phyloP scores from a whole-genome alignment of 1,284 basidiomycete species.

The Apiotrichum gamsii region DNA sequence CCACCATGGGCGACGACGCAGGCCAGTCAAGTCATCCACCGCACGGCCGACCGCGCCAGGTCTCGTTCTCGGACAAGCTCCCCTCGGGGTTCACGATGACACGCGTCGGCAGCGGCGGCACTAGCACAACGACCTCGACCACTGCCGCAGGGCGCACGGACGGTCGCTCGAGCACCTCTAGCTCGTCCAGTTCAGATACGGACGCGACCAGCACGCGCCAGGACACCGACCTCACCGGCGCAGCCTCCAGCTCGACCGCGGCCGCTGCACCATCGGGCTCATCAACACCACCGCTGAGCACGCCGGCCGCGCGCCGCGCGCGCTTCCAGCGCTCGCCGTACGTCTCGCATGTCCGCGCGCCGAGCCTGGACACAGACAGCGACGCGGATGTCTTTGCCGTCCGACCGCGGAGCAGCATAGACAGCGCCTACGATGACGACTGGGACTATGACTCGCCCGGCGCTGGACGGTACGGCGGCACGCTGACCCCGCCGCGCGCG shows the following conservation, averaged over 20 bases:
- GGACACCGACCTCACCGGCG: not conserved
- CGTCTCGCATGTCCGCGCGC: not conserved
- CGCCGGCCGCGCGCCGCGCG: not conserved
- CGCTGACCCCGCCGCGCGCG: not conserved
- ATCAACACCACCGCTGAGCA: not conserved
- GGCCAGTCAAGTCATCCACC: too few relatives aligned
- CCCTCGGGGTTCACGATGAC: not conserved
- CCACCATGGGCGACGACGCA: too few relatives aligned
- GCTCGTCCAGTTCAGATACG: too few relatives aligned
- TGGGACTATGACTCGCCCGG: too few relatives aligned
- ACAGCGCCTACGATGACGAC: too few relatives aligned
- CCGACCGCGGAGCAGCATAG: too few relatives aligned
- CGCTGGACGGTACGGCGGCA: not conserved
- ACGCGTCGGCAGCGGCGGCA: not conserved
- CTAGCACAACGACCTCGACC: not conserved
- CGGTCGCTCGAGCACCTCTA: too few relatives aligned
- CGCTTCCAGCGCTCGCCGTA: constrained; percentile 4
- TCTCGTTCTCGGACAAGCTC: constrained; percentile 3
- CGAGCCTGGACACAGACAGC: not conserved
- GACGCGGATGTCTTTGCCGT: not conserved
- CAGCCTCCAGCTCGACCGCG: not conserved
- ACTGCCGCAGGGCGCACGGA: too few relatives aligned
- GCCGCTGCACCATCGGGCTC: not conserved
- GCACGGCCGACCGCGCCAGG: constrained; percentile 1
- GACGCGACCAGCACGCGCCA: not conserved